Conservation (phyloP, 495 filamentous ascomycete genomes). For the Neurospora sp. region DNA sequence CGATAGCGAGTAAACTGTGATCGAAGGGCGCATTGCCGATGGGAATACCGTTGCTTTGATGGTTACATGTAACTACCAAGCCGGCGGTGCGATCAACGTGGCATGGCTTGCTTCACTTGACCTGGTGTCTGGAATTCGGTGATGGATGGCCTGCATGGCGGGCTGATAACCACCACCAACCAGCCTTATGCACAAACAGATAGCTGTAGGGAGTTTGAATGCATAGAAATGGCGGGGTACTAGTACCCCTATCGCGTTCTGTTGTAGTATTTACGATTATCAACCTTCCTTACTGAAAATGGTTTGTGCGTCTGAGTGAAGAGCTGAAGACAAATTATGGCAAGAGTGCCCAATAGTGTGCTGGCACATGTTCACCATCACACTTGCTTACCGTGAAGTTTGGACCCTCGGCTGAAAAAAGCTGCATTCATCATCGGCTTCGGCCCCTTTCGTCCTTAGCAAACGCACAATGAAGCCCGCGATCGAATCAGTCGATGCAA, state of each 20-base stretch:
- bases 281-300: not conserved
- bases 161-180: not conserved
- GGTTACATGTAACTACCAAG: not conserved
- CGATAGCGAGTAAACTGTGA: not conserved
- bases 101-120: not conserved
- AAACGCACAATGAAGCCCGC: conserved; percentile 21
- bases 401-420: not conserved
- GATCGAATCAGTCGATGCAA: conserved; percentile 32
- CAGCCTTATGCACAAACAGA: not conserved
- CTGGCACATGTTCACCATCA: not conserved
- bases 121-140: not conserved
- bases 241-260: not conserved
- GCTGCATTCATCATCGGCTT: not conserved
- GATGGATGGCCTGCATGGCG: not conserved
- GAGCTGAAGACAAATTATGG: not conserved
- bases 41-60: not conserved
- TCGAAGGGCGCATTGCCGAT: not conserved
- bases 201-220: not conserved
- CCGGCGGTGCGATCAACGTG: not conserved
- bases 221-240: not conserved
- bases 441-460: not conserved
- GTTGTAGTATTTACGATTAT: not conserved
- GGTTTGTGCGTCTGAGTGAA: not conserved
- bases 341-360: not conserved
- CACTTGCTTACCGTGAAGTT: not conserved